A percentile compares a stretch with the other conserved stretches of the same genome.
phyloP scores from a whole-genome alignment of 228 moss, liverwort and hornwort genomes.

The Sphagnum fallax region DNA sequence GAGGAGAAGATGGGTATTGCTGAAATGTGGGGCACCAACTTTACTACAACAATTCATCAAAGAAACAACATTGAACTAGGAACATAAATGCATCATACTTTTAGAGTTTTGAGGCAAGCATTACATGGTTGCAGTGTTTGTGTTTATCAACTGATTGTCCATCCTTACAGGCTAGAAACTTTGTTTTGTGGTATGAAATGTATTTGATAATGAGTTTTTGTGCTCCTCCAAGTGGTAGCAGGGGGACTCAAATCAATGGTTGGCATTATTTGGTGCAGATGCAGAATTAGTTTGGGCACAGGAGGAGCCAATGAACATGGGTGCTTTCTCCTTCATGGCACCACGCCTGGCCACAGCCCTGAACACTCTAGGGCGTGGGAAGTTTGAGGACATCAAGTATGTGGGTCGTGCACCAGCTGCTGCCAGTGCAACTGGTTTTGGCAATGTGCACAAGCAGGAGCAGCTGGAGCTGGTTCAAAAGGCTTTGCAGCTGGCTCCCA shows the following conservation, averaged over 20 bases:
- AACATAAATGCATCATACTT: too few relatives aligned
- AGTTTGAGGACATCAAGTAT: constrained; percentile 75
- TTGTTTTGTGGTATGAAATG: too few relatives aligned
- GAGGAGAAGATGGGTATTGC: too few relatives aligned
- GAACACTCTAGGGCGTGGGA: constrained; percentile 44
- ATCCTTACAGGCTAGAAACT: too few relatives aligned
- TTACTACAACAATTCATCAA: too few relatives aligned
- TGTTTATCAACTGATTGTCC: too few relatives aligned
- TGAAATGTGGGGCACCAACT: too few relatives aligned
- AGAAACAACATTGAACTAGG: too few relatives aligned
- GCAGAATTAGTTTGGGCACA: constrained; percentile 93
- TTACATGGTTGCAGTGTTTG: too few relatives aligned
- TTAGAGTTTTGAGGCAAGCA: too few relatives aligned
- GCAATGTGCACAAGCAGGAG: constrained; percentile 73
- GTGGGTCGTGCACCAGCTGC: constrained; percentile 79
- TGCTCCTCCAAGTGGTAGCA: too few relatives aligned
- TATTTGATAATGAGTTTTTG: too few relatives aligned
- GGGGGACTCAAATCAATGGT: neutral
- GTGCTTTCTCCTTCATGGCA: constrained; percentile 59
- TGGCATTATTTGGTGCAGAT: constrained; percentile 35
- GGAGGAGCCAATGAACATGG: constrained; percentile 99
- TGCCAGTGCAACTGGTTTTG: constrained; percentile 93
- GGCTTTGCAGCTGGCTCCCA: constrained; percentile 70
- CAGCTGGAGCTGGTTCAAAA: constrained; percentile 77
- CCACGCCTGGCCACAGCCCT: constrained; percentile 74